phyloP scores from a whole-genome alignment of 2,329 filamentous ascomycete species.

The Cryphonectria japonica region DNA sequence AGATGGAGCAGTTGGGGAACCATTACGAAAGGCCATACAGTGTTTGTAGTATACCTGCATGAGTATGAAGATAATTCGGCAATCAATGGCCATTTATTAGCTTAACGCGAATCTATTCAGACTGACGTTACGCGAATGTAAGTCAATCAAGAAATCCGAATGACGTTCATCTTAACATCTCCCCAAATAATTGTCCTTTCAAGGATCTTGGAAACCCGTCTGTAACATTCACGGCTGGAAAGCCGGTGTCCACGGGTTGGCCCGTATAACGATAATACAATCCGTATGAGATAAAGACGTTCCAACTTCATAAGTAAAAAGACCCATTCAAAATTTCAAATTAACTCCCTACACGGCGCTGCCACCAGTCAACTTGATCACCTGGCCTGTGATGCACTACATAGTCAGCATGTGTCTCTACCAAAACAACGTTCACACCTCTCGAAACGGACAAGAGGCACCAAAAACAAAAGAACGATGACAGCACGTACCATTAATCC shows the following conservation, averaged over 20 bases:
- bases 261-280: neutral
- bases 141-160: neutral
- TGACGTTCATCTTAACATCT: neutral
- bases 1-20: neutral
- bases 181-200: neutral
- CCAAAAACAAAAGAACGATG: neutral
- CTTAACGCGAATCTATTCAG: neutral
- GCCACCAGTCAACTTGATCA: slow-evolving; percentile 46
- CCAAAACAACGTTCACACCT: neutral
- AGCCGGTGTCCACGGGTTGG: neutral
- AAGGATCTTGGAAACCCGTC: neutral
- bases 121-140: neutral
- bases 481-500: slow-evolving; percentile 62
- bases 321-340: no score
- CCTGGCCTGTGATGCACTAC: slow-evolving; percentile 37
- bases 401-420: slow-evolving; percentile 17
- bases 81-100: neutral
- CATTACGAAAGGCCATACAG: neutral
- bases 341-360: slow-evolving; percentile 37
- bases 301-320: neutral
- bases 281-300: neutral
- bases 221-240: neutral
- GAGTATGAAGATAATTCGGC: neutral
- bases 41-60: neutral
- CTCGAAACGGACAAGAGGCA: slow-evolving; percentile 14